These are phyloP conservation scores for Mycena pura DNA, from an alignment of 768 basidiomycete genomes.

Conservation along the genomic window DNA sequence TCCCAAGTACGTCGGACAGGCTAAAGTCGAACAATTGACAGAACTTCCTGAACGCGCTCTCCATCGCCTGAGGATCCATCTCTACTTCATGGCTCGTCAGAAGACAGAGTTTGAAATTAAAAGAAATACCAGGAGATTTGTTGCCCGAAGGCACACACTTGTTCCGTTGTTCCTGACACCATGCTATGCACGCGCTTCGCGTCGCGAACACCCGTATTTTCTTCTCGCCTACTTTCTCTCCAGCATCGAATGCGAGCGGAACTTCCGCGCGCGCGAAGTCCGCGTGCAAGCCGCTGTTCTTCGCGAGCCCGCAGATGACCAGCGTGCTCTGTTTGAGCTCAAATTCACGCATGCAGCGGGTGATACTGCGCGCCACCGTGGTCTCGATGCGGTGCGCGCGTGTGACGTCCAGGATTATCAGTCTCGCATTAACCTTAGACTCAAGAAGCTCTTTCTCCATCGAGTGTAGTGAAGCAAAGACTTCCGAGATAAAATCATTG, in stretches of 20 bases:
- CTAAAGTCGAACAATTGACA: background rate
- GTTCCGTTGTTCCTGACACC: background rate
- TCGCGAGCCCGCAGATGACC: constrained; percentile 2
- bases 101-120: background rate
- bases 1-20: background rate
- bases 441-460: constrained; percentile 4
- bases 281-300: constrained; percentile 1
- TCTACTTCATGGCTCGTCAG: background rate
- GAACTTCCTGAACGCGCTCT: background rate
- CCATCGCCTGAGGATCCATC: background rate
- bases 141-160: background rate
- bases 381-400: constrained; percentile 21
- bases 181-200: background rate
- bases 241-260: background rate
- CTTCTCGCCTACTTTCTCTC: background rate
- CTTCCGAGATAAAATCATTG: background rate
- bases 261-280: constrained; percentile 10
- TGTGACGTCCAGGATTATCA: constrained; percentile 15
- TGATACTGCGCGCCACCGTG: constrained; percentile 1
- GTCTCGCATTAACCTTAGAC: background rate
- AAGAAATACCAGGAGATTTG: background rate
- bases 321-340: background rate
- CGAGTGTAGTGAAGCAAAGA: constrained; percentile 19
- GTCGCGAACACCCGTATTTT: constrained; percentile 3
- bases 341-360: constrained; percentile 14